Evolutionary conservation across 495 filamentous ascomycete genomes (phyloP), one percentile per base, ranked within the genome.

Genomic region (Xanthoparmelia taractica): DNA sequence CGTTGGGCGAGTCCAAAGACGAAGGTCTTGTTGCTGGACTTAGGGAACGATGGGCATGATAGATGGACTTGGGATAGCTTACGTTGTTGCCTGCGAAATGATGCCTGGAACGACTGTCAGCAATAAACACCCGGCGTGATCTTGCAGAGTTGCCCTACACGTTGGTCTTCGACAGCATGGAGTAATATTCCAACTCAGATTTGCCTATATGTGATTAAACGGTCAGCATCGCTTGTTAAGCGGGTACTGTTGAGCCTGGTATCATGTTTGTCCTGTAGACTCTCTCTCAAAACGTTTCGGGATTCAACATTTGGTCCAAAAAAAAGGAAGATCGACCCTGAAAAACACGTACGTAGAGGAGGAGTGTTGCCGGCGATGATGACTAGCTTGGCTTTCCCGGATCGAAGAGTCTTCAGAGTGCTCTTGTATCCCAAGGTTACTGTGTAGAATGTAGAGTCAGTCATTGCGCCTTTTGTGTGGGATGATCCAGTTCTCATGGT

Each of bases 51-150:
- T 48, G 37, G 34, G 20, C 40, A 27, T 45, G 29, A 36, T 56
- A 59, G 57, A 58, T 57, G 66, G 65, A 69, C 31, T 25, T 64
- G 61, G 33, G 66, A 47, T 60, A 43, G 71, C 92, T 88, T 85
- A 97, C 92, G 85, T 96, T 97, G 85, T 94, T 96, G 63, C 93
- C 94, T 67, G 83, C 83, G 80, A 96, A 97, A 82, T 97, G 93
- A 82, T 97, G 91, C 71, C 97, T 91, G 55, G 88, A 85, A 70
- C 33, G 25, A 29, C n/a, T 34, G 17, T n/a, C 48, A 58, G 29
- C 40, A 31, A 38, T 58, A 25, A 48, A 15, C 36, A 34, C 17
- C 23, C 45, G 2, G 17, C 40, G 20, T 6, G n/a, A 29, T 40
- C n/a, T 7, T 40, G 18, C 11, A 31, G 13, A 20, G 20, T 13